Percentiles rank a stretch among this genome's conserved stretches.
phyloP scores from a whole-genome alignment of 345 rosid species.

The Fremontodendron californicum region DNA sequence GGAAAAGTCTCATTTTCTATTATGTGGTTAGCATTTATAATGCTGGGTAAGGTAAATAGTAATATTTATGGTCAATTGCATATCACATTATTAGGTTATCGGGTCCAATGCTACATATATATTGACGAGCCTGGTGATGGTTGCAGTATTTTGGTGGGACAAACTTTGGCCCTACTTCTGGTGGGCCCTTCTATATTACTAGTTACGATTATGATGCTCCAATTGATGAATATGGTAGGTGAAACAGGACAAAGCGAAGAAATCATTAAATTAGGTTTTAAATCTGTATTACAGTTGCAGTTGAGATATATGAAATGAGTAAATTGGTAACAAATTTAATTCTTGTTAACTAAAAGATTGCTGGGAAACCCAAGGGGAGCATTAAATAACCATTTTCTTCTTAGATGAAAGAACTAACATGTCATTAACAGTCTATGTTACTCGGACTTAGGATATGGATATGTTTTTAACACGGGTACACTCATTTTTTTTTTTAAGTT shows the following conservation, averaged over 20 bases:
- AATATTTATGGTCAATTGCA: background rate
- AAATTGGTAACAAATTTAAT: background rate
- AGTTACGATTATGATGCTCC: constrained; percentile 99
- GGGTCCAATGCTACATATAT: constrained; percentile 13
- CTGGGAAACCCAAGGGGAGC: background rate
- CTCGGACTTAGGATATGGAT: too few species aligned
- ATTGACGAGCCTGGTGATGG: constrained; percentile 21
- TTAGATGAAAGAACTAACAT: background rate
- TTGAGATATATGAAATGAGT: background rate
- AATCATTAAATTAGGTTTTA: background rate
- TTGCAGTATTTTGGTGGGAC: constrained; percentile 99
- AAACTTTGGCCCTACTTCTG: constrained; percentile 94
- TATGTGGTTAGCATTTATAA: background rate
- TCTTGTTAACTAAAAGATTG: background rate
- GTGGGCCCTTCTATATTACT: constrained; percentile 84
- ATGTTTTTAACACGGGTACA: too few species aligned
- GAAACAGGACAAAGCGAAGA: constrained; percentile 8
- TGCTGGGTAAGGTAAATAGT: background rate
- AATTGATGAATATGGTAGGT: constrained; percentile 90
- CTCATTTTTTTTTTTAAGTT: too few species aligned
- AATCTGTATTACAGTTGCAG: background rate
- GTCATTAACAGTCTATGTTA: too few species aligned
- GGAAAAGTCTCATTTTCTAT: background rate
- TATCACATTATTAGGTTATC: background rate
- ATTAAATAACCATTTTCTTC: background rate